Base-by-base conservation (phyloP, 140 eudicot genomes). In the Bidens hawaiensis region DNA sequence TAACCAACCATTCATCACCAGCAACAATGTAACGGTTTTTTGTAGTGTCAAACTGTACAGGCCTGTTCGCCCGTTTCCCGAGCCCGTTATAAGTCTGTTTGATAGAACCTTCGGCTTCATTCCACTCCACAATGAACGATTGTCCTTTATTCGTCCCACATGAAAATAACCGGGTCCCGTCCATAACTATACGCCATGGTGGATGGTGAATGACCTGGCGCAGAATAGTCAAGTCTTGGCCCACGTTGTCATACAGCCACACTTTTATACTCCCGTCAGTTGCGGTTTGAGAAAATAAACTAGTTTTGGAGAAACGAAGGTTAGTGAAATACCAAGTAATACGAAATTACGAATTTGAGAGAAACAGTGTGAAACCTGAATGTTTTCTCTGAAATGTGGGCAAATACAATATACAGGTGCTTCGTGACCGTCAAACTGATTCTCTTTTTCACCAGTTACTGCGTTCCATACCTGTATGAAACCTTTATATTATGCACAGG, bases 71-170 rank as follows among this genome's bases (percentile, higher is more conserved):
- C 67, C 85, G 81, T 75, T 84, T 88, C 48, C 87, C 87, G 21
- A 88, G 96, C 36, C 96, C 96, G 64, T 26, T 62, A 72, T 76
- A 88, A 33, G 78, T 45, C 63, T 85, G 89, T 56, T 79, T 88
- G 7, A 84, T 84, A 47, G 94, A 79, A 45, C 96, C 96, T 79
- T 84, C 96, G 70, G 85, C 82, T 73, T 88, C 96, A 41, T 84
- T 84, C 96, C 96, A 88, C 62, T 88, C 96, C 50, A 88, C 94
- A 59, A 88, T 73, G 62, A 59, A 88, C 10, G 96, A 82, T 16
- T 84, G 85, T n/a, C 89, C 96, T 72, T 84, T 84, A 68, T 88
- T 88, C 30, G 87, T 81, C 47, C 96, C 96, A n/a, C 96, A 88
- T 27, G 96, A 88, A 78, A 88, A 88, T 65, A 88, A 75, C 78